A percentile compares a stretch with the other conserved stretches of the same genome.
Evolutionary conservation across 768 basidiomycete genomes (phyloP).

Genomic region (Boletus sp.): DNA sequence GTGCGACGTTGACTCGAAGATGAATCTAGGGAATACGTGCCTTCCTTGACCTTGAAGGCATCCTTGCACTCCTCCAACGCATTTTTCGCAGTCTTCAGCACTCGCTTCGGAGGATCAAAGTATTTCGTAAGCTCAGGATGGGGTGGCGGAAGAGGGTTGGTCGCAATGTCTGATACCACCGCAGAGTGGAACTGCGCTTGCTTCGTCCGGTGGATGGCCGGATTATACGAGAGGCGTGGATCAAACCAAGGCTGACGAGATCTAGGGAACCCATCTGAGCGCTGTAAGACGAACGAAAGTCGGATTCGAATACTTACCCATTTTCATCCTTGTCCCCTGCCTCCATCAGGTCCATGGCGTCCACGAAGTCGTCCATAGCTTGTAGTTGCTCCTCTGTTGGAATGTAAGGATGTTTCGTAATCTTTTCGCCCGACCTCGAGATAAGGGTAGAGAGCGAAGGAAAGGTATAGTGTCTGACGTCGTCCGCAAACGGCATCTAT

Average conservation of each 20-base stretch:
- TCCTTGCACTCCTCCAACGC: constrained; percentile 61
- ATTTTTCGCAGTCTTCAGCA: constrained; percentile 57
- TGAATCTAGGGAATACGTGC: constrained; percentile 34
- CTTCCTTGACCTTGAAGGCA: constrained; percentile 76
- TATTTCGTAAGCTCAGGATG: constrained; percentile 85
- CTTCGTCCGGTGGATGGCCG: constrained; percentile 86
- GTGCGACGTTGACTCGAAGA: background rate
- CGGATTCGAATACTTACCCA: constrained; percentile 46
- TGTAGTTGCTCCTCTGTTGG: constrained; percentile 75
- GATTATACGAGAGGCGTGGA: constrained; percentile 76
- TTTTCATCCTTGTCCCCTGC: constrained; percentile 74
- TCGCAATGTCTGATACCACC: constrained; percentile 67
- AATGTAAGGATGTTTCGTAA: constrained; percentile 78
- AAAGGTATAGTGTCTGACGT: constrained; percentile 85
- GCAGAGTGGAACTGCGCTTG: constrained; percentile 92
- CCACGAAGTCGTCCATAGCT: constrained; percentile 87
- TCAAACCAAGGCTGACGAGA: constrained; percentile 73
- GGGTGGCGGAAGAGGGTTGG: constrained; percentile 77
- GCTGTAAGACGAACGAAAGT: background rate
- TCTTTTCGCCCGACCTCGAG: constrained; percentile 68
- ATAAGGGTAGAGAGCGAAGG: constrained; percentile 72
- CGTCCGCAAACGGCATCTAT: constrained; percentile 97
- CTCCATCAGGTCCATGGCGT: constrained; percentile 82
- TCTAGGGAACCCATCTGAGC: constrained; percentile 37
- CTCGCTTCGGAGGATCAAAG: constrained; percentile 71